Evolutionary conservation across 106 monocot genomes (phyloP).

Genomic region (Dioscorea alata): DNA sequence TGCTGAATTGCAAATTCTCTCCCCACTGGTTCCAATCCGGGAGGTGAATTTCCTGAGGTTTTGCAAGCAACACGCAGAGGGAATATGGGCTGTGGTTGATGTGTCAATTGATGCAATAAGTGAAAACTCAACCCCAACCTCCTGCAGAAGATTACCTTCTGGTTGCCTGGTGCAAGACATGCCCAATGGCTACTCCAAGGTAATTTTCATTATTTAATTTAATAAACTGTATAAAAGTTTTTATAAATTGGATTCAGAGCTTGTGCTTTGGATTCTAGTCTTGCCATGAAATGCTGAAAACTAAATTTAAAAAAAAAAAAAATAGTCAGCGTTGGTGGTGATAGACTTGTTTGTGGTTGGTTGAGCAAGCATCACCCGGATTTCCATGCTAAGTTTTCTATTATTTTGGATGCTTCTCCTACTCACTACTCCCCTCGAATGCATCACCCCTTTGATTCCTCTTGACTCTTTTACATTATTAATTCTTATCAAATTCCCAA

Average conservation of each 20-base stretch:
- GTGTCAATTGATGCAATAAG: slow-evolving; percentile 57
- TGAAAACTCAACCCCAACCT: slow-evolving; percentile 5
- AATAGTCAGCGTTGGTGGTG: not conserved
- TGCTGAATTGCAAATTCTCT: slow-evolving; percentile 84
- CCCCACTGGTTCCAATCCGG: slow-evolving; percentile 78
- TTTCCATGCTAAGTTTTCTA: not conserved
- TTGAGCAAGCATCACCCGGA: slow-evolving; percentile 1
- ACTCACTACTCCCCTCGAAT: slow-evolving; percentile 2
- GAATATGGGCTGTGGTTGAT: slow-evolving; percentile 83
- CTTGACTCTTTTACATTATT: no score
- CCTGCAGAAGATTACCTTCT: slow-evolving; percentile 70
- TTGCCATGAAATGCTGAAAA: no score
- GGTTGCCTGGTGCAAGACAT: slow-evolving; percentile 82
- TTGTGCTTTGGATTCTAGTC: no score
- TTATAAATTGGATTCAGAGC: not conserved
- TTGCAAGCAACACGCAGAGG: slow-evolving; percentile 84
- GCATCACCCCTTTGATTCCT: slow-evolving; percentile 2
- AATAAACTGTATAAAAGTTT: no score
- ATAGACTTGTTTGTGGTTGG: not conserved
- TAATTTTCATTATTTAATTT: slow-evolving; percentile 3
- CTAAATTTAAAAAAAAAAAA: not conserved
- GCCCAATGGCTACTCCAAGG: slow-evolving; percentile 91
- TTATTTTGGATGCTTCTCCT: slow-evolving; percentile 26
- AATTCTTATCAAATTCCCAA: no score
- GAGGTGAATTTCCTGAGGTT: slow-evolving; percentile 73